phyloP scores from a whole-genome alignment of 305 asterid species.

The Fraxinus greggii region DNA sequence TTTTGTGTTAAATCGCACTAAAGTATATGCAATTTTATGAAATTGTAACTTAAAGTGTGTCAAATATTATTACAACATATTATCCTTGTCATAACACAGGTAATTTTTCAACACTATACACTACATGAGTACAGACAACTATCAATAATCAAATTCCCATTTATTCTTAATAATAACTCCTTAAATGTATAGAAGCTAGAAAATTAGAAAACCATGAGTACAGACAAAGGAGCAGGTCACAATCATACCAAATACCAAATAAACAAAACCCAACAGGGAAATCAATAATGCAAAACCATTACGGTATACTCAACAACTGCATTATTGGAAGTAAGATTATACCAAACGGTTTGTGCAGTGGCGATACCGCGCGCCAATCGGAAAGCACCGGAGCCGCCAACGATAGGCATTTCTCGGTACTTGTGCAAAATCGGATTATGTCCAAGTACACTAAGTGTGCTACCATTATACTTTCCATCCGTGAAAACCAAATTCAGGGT shows the following conservation, averaged over 20 bases:
- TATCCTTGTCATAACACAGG: too few relatives aligned
- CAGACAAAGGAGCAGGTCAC: background rate
- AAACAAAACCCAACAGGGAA: background rate
- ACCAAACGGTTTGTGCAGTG: slow-evolving; percentile 19
- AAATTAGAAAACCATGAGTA: background rate
- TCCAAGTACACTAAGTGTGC: slow-evolving; percentile 16
- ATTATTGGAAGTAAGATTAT: background rate
- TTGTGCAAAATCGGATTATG: background rate
- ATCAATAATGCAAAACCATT: slow-evolving; percentile 22
- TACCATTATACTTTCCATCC: slow-evolving; percentile 13
- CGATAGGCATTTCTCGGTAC: slow-evolving; percentile 13
- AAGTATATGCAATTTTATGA: too few relatives aligned
- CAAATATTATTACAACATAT: too few relatives aligned
- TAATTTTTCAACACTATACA: too few relatives aligned
- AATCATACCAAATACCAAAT: background rate
- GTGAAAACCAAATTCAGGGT: slow-evolving; percentile 7
- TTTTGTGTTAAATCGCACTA: too few relatives aligned
- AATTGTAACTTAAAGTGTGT: too few relatives aligned
- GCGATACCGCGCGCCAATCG: slow-evolving; percentile 25
- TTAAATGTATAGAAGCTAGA: background rate
- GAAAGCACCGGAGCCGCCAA: slow-evolving; percentile 26
- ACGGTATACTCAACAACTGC: slow-evolving; percentile 23
- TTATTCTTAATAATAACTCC: background rate
- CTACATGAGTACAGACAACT: background rate
- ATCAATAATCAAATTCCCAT: background rate